A percentile compares a stretch with the other conserved stretches of the same genome.
phyloP scores from a whole-genome alignment of 805 yeast species.

The Ogataea populi-albae region DNA sequence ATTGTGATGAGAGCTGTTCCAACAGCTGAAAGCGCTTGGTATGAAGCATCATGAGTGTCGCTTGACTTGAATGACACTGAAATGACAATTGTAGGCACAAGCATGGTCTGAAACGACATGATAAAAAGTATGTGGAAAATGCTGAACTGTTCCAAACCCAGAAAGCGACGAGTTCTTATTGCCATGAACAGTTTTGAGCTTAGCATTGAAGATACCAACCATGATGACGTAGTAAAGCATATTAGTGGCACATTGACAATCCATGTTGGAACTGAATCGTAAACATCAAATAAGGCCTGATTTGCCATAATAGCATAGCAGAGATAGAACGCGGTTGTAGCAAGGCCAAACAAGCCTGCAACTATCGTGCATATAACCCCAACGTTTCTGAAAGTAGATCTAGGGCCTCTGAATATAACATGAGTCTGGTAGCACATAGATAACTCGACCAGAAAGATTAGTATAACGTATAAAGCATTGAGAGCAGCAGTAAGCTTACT shows the following conservation, averaged over 20 bases:
- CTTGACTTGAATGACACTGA: slow-evolving; percentile 48
- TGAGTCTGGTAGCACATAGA: slow-evolving; percentile 71
- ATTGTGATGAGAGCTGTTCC: slow-evolving; percentile 62
- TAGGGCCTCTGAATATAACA: slow-evolving; percentile 64
- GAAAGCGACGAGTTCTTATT: slow-evolving; percentile 62
- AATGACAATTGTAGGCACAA: slow-evolving; percentile 71
- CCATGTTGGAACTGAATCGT: slow-evolving; percentile 32
- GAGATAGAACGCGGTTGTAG: slow-evolving; percentile 59
- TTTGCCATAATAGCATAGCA: slow-evolving; percentile 47
- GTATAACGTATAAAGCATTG: slow-evolving; percentile 55
- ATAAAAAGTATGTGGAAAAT: slow-evolving; percentile 76
- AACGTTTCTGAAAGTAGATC: slow-evolving; percentile 35
- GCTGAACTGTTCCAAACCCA: slow-evolving; percentile 83
- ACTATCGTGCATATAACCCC: slow-evolving; percentile 39
- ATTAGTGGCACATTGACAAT: slow-evolving; percentile 54
- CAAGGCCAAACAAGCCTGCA: slow-evolving; percentile 45
- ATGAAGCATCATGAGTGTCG: slow-evolving; percentile 29
- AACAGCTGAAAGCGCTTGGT: slow-evolving; percentile 45
- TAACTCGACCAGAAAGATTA: slow-evolving; percentile 58
- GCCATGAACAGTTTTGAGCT: slow-evolving; percentile 66
- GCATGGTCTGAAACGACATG: slow-evolving; percentile 78
- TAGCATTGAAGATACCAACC: slow-evolving; percentile 58
- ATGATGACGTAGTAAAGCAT: slow-evolving; percentile 66
- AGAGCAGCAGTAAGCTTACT: slow-evolving; percentile 57
- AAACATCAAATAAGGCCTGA: slow-evolving; percentile 25